Evolutionary conservation across 2,329 filamentous ascomycete species (phyloP).

Genomic region (Stachybotrys elegans): DNA sequence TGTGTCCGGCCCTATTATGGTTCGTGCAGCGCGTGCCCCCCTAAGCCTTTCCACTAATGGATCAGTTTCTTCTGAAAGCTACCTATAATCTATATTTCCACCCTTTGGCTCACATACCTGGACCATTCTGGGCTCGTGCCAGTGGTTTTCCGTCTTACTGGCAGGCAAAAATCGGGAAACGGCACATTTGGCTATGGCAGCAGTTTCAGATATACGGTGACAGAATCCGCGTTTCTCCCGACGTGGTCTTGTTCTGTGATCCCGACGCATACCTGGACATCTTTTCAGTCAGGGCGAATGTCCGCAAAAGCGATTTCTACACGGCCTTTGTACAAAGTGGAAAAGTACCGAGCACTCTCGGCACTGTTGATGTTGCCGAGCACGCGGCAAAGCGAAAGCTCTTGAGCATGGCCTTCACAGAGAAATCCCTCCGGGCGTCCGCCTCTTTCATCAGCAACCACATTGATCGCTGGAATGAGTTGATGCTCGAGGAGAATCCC

Average conservation of each 20-base stretch:
- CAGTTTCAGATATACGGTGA: constrained; percentile 6
- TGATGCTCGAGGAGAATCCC: neutral
- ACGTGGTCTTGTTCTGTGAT: constrained; percentile 5
- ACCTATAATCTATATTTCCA: constrained; percentile 7
- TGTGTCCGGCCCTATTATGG: no score
- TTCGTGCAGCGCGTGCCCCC: no score
- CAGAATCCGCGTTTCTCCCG: constrained; percentile 4
- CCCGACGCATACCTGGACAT: constrained; percentile 4
- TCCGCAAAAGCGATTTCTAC: constrained; percentile 5
- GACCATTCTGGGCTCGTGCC: neutral
- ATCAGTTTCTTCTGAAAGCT: no score
- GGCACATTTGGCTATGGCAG: constrained; percentile 6
- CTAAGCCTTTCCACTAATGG: no score
- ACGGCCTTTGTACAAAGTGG: neutral
- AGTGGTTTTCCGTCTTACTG: constrained; percentile 4
- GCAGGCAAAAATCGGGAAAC: neutral
- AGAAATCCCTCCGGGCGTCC: constrained; percentile 2
- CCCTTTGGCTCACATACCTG: constrained; percentile 4
- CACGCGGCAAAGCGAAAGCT: constrained; percentile 4
- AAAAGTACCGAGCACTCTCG: neutral
- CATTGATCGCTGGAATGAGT: constrained; percentile 6
- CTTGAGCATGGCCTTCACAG: constrained; percentile 4
- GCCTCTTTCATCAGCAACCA: constrained; percentile 2
- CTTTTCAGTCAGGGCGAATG: constrained; percentile 3
- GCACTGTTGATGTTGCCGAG: constrained; percentile 1